Percentiles rank a stretch among this genome's conserved stretches.
These are phyloP conservation scores for Leishmania guyanensis DNA, from an alignment of 208 protist genomes.

Conservation along the genomic window DNA sequence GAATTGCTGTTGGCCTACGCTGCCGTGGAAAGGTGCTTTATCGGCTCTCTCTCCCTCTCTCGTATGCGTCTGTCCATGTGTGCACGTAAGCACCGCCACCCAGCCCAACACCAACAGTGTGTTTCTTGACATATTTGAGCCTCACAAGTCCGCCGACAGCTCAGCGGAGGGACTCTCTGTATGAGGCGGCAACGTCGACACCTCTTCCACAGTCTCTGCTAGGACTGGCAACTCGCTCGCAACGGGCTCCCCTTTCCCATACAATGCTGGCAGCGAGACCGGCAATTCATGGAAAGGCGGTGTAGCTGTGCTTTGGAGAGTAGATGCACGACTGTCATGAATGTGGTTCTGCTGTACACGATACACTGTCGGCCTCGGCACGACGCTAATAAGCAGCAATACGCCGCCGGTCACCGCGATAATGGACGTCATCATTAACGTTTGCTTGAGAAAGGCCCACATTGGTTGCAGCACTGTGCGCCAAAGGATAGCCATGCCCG, in stretches of 20 bases:
- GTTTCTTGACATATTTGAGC: not conserved
- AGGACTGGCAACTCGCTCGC: no score
- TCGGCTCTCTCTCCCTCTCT: no score
- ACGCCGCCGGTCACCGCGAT: constrained; percentile 35
- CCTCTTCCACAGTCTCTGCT: not conserved
- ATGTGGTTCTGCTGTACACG: not conserved
- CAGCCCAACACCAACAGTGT: not conserved
- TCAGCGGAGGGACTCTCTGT: no score
- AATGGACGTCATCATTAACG: constrained; percentile 43
- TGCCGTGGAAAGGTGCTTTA: not conserved
- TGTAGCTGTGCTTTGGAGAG: not conserved
- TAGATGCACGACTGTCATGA: not conserved
- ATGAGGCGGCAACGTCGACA: not conserved
- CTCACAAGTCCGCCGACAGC: not conserved
- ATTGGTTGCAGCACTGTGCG: constrained; percentile 50
- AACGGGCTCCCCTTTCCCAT: not conserved
- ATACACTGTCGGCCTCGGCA: constrained; percentile 38
- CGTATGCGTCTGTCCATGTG: not conserved
- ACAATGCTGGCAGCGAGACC: not conserved
- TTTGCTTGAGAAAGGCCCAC: constrained; percentile 63
- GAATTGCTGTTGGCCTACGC: not conserved
- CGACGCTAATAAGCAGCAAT: constrained; percentile 52
- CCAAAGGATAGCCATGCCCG: constrained; percentile 58
- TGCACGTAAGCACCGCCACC: not conserved
- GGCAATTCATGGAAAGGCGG: not conserved